Evolutionary conservation across 176 grass and related monocot genomes (phyloP).

Genomic region (Triticum turgidum): DNA sequence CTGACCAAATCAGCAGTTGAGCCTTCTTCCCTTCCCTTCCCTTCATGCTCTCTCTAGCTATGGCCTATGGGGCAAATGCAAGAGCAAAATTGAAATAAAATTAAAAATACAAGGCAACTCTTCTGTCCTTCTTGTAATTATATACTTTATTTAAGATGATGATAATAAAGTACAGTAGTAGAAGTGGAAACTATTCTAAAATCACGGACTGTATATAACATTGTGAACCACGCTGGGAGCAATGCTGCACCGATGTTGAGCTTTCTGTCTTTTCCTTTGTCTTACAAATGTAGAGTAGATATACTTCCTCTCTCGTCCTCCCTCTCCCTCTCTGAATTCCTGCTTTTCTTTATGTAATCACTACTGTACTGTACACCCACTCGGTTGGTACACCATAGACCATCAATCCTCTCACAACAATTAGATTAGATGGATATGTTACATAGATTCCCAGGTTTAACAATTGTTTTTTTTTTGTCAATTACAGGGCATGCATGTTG

Average conservation of each 20-base stretch:
- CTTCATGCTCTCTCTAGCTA: neutral
- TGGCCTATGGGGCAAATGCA: neutral
- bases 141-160: neutral
- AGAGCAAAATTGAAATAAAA: neutral
- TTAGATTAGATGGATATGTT: neutral
- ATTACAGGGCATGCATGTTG: conserved; percentile 3
- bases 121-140: neutral
- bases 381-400: conserved; percentile 33
- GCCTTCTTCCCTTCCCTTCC: neutral
- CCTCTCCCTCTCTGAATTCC: conserved; percentile 4
- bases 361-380: conserved; percentile 20
- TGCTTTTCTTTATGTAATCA: conserved; percentile 31
- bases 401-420: neutral
- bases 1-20: neutral
- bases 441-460: conserved; percentile 2
- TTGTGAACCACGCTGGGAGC: conserved; percentile 20
- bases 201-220: neutral
- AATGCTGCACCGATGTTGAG: conserved; percentile 45
- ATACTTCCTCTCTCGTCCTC: conserved; percentile 1
- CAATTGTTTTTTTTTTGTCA: neutral
- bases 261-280: conserved; percentile 71
- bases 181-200: neutral
- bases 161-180: neutral
- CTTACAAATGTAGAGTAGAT: conserved; percentile 30
- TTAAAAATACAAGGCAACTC: neutral